Evolutionary conservation across 2,329 filamentous ascomycete species (phyloP).

Genomic region (Penicillium sp.): DNA sequence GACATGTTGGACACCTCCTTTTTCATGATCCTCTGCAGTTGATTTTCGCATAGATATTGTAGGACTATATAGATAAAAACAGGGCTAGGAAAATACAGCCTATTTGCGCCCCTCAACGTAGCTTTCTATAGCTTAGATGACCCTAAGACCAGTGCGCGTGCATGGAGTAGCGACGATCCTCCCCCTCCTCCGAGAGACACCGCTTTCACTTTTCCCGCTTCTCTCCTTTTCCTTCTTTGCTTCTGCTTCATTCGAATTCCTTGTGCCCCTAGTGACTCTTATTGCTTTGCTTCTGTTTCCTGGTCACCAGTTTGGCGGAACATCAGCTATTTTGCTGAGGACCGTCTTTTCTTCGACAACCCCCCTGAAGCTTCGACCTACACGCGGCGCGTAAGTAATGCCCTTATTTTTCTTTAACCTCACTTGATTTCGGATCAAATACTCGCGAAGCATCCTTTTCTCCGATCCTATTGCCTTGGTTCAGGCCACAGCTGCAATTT

Average conservation of each 20-base stretch:
- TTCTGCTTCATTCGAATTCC: background rate
- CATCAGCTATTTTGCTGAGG: conserved; percentile 8
- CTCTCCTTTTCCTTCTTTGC: conserved; percentile 18
- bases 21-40: background rate
- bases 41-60: background rate
- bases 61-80: background rate
- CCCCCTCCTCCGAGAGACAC: conserved; percentile 19
- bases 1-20: background rate
- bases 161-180: conserved; percentile 20
- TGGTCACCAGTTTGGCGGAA: conserved; percentile 1
- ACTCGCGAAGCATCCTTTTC: background rate
- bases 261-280: conserved; percentile 13
- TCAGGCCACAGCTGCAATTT: background rate
- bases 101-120: too few relatives aligned
- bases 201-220: conserved; percentile 23
- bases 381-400: conserved; percentile 19
- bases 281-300: conserved; percentile 14
- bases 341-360: background rate
- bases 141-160: conserved; percentile 1
- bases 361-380: conserved; percentile 14
- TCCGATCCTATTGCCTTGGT: background rate
- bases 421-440: background rate
- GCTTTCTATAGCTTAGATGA: background rate
- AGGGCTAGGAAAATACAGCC: background rate
- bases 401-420: background rate